Base-by-base conservation (phyloP, 2,329 filamentous ascomycete genomes). In the Aspergillus sp. region DNA sequence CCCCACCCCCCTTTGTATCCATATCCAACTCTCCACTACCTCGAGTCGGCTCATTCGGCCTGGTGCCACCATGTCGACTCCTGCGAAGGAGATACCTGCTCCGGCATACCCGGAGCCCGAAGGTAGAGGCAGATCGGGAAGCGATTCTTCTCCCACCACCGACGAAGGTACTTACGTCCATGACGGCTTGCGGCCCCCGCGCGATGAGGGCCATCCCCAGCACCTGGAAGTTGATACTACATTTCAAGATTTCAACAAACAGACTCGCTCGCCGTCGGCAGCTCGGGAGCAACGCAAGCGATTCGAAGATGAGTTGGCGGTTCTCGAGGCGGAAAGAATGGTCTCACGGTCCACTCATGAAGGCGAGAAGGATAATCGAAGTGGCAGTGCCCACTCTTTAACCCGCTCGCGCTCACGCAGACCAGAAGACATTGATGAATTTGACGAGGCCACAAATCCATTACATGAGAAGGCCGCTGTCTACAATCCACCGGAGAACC, bases 361-460 rank as follows among this genome's bases (percentile, higher is more conserved):
- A 5, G 65, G 65, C 7, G 61, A 59, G 7, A 65, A 68, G n/a
- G 69, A 69, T 8, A 68, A 71, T 2, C 70, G 71, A 2, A 73
- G 67, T 7, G 74, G 66, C 7, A 74, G 75, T 20, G 71, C 71
- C 4, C 75, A 71, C 24, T 83, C 82, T 2, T 74, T 85, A 39
- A 75, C 77, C 57, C 78, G 79, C 13, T 79, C 81, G 4, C 77
- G 83, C 47, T 85, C 83, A 5, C 78, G 80, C 41, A 75, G 78
- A 9, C 68, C 80, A 1, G 84, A 88, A 18, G 80, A 81, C 2
- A 74, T 88, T 3, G 87, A 89, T 66, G 86, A 89, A 53, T 88
- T 89, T 63, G 86, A 88, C 62, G 79, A 81, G 45, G 83, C 84
- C 20, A 89, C 87, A 3, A 89, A 88, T 53, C 87, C 88, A 0